Percentiles rank a stretch among this genome's conserved stretches.
Conservation (phyloP, 805 yeast genomes). For the Sungouiella thailandica region DNA sequence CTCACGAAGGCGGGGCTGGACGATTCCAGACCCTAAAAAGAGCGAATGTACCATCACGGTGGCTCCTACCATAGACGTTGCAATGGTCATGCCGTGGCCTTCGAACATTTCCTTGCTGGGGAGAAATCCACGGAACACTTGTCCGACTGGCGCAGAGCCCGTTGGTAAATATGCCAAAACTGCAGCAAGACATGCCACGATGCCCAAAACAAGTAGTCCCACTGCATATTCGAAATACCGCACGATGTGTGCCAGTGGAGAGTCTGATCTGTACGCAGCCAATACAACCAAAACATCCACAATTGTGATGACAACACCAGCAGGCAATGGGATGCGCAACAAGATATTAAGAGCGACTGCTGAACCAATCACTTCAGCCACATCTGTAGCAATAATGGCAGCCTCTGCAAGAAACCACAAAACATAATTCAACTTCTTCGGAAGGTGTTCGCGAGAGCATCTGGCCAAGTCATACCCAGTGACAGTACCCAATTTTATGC, state of each 20-base stretch:
- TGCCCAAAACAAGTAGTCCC: conserved; percentile 38
- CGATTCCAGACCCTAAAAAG: conserved; percentile 45
- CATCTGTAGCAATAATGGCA: conserved; percentile 48
- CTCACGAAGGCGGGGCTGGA: conserved; percentile 44
- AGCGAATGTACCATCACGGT: conserved; percentile 51
- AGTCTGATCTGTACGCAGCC: conserved; percentile 43
- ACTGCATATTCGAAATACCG: conserved; percentile 39
- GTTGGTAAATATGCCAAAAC: conserved; percentile 35
- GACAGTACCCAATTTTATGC: conserved; percentile 45
- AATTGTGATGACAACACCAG: conserved; percentile 43
- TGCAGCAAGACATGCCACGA: conserved; percentile 42
- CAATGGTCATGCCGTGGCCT: conserved; percentile 41
- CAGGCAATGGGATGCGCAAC: conserved; percentile 42
- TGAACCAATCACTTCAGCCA: conserved; percentile 52
- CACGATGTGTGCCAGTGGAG: conserved; percentile 31
- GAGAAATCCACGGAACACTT: conserved; percentile 39
- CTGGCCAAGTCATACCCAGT: conserved; percentile 46
- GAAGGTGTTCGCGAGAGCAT: conserved; percentile 38
- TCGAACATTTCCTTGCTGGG: conserved; percentile 41
- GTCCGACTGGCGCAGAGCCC: conserved; percentile 19
- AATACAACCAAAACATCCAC: conserved; percentile 43
- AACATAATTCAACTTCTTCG: conserved; percentile 31
- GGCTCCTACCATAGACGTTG: conserved; percentile 45
- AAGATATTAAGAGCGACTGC: conserved; percentile 46
- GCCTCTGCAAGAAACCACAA: conserved; percentile 43